Evolutionary conservation across 2,329 filamentous ascomycete species (phyloP), one percentile per base, ranked within the genome.

Genomic region (Sclerotinia nivalis): DNA sequence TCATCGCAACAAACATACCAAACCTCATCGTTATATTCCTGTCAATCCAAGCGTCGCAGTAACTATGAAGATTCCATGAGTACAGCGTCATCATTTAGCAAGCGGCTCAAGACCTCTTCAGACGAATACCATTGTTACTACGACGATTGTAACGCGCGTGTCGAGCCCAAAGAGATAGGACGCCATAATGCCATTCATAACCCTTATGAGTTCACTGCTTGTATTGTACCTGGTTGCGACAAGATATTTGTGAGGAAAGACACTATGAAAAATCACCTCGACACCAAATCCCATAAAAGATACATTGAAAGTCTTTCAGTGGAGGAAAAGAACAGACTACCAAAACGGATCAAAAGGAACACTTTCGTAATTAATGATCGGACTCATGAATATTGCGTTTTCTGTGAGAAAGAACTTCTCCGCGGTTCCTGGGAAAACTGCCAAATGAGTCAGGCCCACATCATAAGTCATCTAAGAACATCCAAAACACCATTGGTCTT

Each of bases 371-470:
- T 59, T 22, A 25, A 7, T 9, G 55, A 59, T 25, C 22, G 34
- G 15, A 59, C 55, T 22, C 34, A 59, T 15, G 55, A 59, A 20
- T 34, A 40, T 22, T 40, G 55, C 22, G 2, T 4, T 18, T 40
- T 59, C 22, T 59, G 56, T 59, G 56, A 25, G 3, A 40, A 5
- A 25, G 5, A 40, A n/a, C 56, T 43, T 59, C 56, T 13, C n/a
- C 56, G 56, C 15, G 56, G 56, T 40, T 59, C 34, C 37, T 43
- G 56, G 56, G 9, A 59, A 37, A 43, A 59, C n/a, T 59, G 34
- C 2, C 13, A 3, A 8, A 8, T 18, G 34, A 59, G 34, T 34
- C 56, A 59, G 22, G 22, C 4, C 3, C 34, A 59, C 34, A 59
- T 59, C 13, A n/a, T 9, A 13, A 10, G 0, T 4, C 55, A 58